Evolutionary conservation across 2,329 filamentous ascomycete species (phyloP).

Genomic region (Penicillium sp.): DNA sequence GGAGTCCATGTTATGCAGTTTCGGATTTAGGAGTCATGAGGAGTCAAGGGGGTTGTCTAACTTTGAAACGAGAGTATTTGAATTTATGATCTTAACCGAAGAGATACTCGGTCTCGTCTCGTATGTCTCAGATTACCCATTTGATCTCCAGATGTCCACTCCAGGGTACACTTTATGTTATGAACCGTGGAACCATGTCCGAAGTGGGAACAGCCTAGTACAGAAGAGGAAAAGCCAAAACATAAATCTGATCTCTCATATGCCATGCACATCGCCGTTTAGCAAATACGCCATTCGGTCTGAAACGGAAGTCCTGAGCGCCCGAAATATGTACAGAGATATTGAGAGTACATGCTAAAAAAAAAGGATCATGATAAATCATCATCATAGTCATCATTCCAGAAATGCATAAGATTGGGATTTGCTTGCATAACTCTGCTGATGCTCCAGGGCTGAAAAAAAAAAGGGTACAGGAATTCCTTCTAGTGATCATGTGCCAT

Average conservation of each 20-base stretch:
- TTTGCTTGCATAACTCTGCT: constrained; percentile 7
- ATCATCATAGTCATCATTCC: constrained; percentile 4
- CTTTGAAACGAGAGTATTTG: not conserved
- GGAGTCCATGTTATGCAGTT: not conserved
- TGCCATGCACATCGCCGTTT: constrained; percentile 17
- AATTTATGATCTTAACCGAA: not conserved
- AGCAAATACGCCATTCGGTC: constrained; percentile 5
- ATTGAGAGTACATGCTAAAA: not conserved
- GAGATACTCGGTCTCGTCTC: not conserved
- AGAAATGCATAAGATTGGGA: not conserved
- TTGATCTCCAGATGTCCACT: not conserved
- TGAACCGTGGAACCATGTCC: constrained; percentile 1
- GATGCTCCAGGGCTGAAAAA: too few species aligned
- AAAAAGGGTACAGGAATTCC: not conserved
- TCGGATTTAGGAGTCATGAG: not conserved
- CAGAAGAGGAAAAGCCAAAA: constrained; percentile 5
- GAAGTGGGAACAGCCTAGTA: constrained; percentile 3
- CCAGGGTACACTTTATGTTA: not conserved
- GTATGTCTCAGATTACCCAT: not conserved
- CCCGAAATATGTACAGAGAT: constrained; percentile 19
- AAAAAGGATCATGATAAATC: not conserved
- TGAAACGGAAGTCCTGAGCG: constrained; percentile 15
- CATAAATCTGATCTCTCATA: constrained; percentile 26
- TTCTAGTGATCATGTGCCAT: constrained; percentile 9
- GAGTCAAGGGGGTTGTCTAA: not conserved